Percentiles rank a stretch among this genome's conserved stretches.
These are phyloP conservation scores for Nicotiana benthamiana DNA, from an alignment of 257 asterid genomes.

Conservation along the genomic window DNA sequence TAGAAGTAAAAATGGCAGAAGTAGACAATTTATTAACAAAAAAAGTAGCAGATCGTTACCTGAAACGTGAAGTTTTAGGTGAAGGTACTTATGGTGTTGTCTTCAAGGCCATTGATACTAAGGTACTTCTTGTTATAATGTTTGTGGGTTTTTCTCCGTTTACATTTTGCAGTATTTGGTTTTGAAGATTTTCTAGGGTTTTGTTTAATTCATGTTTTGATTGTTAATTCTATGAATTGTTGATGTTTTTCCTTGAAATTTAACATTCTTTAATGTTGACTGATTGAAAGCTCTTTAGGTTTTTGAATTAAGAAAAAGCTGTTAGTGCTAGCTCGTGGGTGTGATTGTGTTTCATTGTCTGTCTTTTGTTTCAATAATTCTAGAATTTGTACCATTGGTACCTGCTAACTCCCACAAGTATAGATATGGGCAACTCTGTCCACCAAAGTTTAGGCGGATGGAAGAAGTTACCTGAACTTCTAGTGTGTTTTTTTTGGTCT, in stretches of 20 bases:
- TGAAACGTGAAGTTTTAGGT: constrained; percentile 74
- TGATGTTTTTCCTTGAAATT: not conserved
- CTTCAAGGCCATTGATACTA: constrained; percentile 80
- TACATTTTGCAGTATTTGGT: not conserved
- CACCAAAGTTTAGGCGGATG: too few relatives aligned
- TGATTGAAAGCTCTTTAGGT: not conserved
- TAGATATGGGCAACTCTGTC: too few relatives aligned
- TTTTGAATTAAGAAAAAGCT: not conserved
- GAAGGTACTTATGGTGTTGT: constrained; percentile 95
- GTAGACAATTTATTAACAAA: constrained; percentile 14
- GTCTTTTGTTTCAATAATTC: not conserved
- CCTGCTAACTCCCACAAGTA: too few relatives aligned
- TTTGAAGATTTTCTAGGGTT: not conserved
- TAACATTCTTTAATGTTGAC: not conserved
- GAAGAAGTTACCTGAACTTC: too few relatives aligned
- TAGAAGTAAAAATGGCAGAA: not conserved
- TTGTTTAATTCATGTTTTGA: not conserved
- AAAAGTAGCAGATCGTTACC: constrained; percentile 89
- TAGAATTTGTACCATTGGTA: not conserved
- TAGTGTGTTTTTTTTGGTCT: too few relatives aligned
- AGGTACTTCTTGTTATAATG: constrained; percentile 28
- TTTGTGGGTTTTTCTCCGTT: not conserved
- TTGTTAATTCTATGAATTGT: not conserved
- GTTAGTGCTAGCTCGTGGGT: not conserved
- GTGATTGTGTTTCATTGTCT: not conserved